These are phyloP conservation scores for Penicillium atrosanguineum DNA, from an alignment of 495 filamentous ascomycete genomes.

Conservation along the genomic window DNA sequence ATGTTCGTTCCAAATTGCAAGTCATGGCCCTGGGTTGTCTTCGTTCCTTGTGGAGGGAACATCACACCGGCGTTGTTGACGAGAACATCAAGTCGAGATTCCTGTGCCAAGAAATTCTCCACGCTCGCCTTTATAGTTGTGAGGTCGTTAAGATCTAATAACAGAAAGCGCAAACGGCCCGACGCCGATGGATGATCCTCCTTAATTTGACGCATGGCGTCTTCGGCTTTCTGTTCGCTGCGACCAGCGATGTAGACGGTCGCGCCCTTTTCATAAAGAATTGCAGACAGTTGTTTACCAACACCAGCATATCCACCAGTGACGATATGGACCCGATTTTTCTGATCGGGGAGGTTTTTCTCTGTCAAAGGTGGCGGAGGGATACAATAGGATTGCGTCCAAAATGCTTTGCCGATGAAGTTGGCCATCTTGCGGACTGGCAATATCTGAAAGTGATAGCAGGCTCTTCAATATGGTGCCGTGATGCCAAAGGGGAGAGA, in stretches of 20 bases:
- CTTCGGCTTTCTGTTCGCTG: background rate
- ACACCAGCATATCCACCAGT: background rate
- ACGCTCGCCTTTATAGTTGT: background rate
- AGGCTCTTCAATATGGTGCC: background rate
- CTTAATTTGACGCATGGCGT: background rate
- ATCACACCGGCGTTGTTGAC: background rate
- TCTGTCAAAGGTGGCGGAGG: background rate
- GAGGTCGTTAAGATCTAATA: background rate
- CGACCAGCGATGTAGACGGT: background rate
- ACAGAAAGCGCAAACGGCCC: background rate
- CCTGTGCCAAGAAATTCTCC: background rate
- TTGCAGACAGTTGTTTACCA: background rate
- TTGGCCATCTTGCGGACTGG: background rate
- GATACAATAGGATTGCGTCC: background rate
- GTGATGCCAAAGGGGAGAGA: background rate
- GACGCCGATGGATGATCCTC: background rate
- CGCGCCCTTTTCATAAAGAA: background rate
- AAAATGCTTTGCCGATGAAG: background rate
- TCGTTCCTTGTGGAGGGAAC: background rate
- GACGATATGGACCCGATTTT: background rate
- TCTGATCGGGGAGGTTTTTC: background rate
- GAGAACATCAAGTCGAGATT: background rate
- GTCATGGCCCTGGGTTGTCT: background rate
- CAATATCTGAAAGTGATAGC: background rate
- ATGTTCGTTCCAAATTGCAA: constrained; percentile 5